Conservation (phyloP, 1,284 basidiomycete species). For the Trametes versicolor region DNA sequence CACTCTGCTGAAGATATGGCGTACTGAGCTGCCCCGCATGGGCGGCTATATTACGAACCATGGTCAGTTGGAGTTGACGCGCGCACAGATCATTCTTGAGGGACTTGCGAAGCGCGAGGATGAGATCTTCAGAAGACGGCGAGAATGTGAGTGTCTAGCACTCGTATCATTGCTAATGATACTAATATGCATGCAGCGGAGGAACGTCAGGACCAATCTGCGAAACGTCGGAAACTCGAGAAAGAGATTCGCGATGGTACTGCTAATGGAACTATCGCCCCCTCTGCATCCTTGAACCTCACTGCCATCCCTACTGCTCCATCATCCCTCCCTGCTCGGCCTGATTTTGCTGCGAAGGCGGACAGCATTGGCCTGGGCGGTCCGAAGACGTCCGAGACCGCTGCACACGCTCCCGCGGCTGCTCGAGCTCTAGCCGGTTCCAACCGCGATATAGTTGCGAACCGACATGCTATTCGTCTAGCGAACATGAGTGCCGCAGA, state of each 20-base stretch:
- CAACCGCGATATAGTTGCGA: constrained; percentile 88
- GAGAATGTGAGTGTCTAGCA: constrained; percentile 77
- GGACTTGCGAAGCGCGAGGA: constrained; percentile 94
- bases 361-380: constrained; percentile 80
- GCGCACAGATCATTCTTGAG: constrained; percentile 95
- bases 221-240: constrained; percentile 89
- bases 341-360: constrained; percentile 75
- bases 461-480: constrained; percentile 89
- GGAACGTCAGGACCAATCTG: constrained; percentile 90
- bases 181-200: constrained; percentile 66
- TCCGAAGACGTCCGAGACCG: constrained; percentile 62
- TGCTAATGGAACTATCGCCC: constrained; percentile 59
- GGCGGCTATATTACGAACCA: constrained; percentile 97
- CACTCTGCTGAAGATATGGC: constrained; percentile 96
- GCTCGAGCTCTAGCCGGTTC: constrained; percentile 78
- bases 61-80: constrained; percentile 86
- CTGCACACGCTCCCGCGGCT: constrained; percentile 64
- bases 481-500: constrained; percentile 97
- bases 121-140: constrained; percentile 93
- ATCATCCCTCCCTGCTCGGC: constrained; percentile 62
- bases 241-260: constrained; percentile 54
- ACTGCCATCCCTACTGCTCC: constrained; percentile 55
- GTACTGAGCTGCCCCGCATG: constrained; percentile 91
- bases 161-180: neutral
- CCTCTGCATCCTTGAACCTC: constrained; percentile 64